Base-by-base conservation (phyloP, 108 stramenopile species). In the Pseudonitzschia delicatissima region DNA sequence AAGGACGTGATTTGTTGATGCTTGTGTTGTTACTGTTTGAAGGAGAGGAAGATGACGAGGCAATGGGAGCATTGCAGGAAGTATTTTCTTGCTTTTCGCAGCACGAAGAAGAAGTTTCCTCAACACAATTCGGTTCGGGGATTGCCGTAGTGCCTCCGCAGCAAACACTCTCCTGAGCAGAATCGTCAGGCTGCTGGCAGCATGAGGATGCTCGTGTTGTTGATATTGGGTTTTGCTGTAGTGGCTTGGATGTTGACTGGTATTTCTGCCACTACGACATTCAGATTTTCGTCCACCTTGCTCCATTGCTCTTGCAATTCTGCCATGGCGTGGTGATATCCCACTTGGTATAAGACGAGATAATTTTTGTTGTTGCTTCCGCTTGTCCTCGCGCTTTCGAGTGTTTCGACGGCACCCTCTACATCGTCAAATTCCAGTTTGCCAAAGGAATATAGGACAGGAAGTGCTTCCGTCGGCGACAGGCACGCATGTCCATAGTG, bases 401-500 rank as follows among this genome's bases (percentile, higher is more conserved):
- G 25, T 23, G 39, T n/a, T 51, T 51, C 26, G 1, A 78, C 72
- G 33, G 65, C 57, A 20, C 51, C 45, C 17, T 66, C 57, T 9
- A 70, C 57, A 61, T 61, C 33, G 53, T 76, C 68, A 29, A 73
- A 74, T 47, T 72, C 65, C 0, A 29, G 40, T 20, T 72, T 57
- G n/a, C 89, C 89, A 85, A 94, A 94, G 40, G 82, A 71, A 72
- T 86, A 94, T 33, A 90, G 68, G 20, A 85, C 88, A 28, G 86
- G 90, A 35, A 82, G 51, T 18, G 74, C 81, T 49, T 60, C 82
- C 37, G 76, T 79, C 5, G 88, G 68, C 31, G 69, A 67, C 58
- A 95, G 68, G 77, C 93, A 97, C 11, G 94, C 84, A 78, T 96
- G 82, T 37, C 97, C 97, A 79, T 87, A 97, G 73, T 98, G 96